Evolutionary conservation across 768 basidiomycete species (phyloP), one percentile per base, ranked within the genome.

Genomic region (Mrakia hoshinonis): DNA sequence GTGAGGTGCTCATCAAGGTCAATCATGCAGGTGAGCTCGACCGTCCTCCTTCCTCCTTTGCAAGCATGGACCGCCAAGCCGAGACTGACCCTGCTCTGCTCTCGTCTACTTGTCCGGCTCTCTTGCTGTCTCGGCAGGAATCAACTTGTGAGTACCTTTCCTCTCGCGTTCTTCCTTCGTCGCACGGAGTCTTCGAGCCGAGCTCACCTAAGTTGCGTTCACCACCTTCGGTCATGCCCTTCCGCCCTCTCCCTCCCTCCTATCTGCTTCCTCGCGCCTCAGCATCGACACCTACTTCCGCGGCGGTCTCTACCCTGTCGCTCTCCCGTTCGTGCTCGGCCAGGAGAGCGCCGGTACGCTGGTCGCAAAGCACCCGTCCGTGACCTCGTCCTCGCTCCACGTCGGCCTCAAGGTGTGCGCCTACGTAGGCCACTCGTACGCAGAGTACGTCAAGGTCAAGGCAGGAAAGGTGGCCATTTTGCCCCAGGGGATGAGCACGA

Each of bases 281-380:
- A 54, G 20, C 29, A 47, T 89, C 77, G 89, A 90, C 46, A 51
- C 64, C 60, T 36, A 52, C 65, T 38, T 66, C 77, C 83, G 92
- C 52, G 76, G 78, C 9, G 83, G 82, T 4, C 74, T 83, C 85
- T 87, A 80, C 78, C 80, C 75, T 48, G 36, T 74, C 26, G 75
- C 80, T 13, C 85, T 88, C 74, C 90, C 91, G 6, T 83, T 84
- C 47, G 83, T 85, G 15, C 80, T 93, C 26, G 93, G 94, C 4
- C 84, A 84, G 75, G 95, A 98, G 79, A 84, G 84, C 0, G 83
- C 89, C 1, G 96, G 96, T 0, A 85, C 82, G 6, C 83, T 98
- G 68, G 83, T 89, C 51, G 83, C 84, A 15, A 81, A 95, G 46
- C 92, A 92, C 89, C 20, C 81, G 4, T 68, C 67, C 9, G 67